A percentile compares a stretch with the other conserved stretches of the same genome.
These are phyloP conservation scores for Saussurea involucrata DNA, from an alignment of 129 eudicot genomes.

Conservation along the genomic window DNA sequence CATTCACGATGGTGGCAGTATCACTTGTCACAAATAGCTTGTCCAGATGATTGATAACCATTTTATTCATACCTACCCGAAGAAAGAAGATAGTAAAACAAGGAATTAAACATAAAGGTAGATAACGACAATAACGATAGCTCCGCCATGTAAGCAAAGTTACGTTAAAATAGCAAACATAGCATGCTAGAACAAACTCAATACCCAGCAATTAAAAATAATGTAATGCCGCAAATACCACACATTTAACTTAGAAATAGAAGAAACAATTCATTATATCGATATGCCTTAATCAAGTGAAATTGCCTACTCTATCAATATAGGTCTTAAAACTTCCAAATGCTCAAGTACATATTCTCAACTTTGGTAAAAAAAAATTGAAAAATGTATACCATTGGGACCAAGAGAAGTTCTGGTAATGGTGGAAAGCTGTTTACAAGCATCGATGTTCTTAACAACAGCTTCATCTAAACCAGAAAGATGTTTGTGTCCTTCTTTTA, in stretches of 20 bases:
- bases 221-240: not conserved
- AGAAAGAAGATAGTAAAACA: not conserved
- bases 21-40: constrained; percentile 88
- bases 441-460: constrained; percentile 79
- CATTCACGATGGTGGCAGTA: constrained; percentile 89
- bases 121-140: not conserved
- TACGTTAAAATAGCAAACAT: not conserved
- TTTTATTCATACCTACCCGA: constrained; percentile 77
- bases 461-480: constrained; percentile 94
- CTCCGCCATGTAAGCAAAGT: not conserved
- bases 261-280: not conserved
- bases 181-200: not conserved
- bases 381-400: constrained; percentile 62
- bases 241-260: not conserved
- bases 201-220: not conserved
- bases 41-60: constrained; percentile 96
- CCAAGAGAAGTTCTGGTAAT: constrained; percentile 92
- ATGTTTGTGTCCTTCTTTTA: constrained; percentile 90
- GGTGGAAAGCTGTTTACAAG: constrained; percentile 79
- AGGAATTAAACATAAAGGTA: not conserved
- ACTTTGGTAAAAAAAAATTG: no score
- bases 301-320: not conserved
- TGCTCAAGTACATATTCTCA: not conserved
- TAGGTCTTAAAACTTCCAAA: not conserved
- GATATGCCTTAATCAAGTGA: not conserved